A percentile compares a stretch with the other conserved stretches of the same genome.
phyloP scores from a whole-genome alignment of 2,329 filamentous ascomycete genomes.

The Pestalotiopsis sp. region DNA sequence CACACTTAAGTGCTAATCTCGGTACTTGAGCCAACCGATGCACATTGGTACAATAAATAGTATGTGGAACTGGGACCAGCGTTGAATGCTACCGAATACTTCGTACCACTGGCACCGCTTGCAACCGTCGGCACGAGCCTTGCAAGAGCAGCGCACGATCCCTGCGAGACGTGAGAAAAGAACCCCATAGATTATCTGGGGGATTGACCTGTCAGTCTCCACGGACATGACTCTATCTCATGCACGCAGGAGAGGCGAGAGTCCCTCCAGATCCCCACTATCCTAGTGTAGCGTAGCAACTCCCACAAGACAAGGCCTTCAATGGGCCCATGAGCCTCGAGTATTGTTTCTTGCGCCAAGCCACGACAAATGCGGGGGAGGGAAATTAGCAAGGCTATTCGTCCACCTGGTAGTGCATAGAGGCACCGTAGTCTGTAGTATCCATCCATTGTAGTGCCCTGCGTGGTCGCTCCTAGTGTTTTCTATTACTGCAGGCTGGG shows the following conservation, averaged over 20 bases:
- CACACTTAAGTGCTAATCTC: background rate
- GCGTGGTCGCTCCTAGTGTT: background rate
- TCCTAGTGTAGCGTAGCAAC: background rate
- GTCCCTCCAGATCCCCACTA: background rate
- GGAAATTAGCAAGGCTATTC: background rate
- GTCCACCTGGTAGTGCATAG: background rate
- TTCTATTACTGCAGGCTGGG: background rate
- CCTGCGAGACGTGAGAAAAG: background rate
- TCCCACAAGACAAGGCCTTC: background rate
- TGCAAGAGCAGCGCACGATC: background rate
- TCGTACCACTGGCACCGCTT: background rate
- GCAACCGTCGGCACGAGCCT: background rate
- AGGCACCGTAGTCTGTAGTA: background rate
- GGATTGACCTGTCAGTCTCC: background rate
- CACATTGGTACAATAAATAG: background rate
- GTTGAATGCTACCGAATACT: background rate
- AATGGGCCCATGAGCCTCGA: background rate
- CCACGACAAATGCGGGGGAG: background rate
- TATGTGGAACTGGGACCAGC: background rate
- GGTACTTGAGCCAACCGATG: background rate
- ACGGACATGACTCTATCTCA: background rate
- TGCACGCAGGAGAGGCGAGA: background rate
- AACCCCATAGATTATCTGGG: background rate
- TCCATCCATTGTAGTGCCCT: background rate
- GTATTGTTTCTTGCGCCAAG: background rate